Percentiles rank a stretch among this genome's conserved stretches.
These are phyloP conservation scores for Aspergillus baeticus DNA, from an alignment of 495 filamentous ascomycete species.

Conservation along the genomic window DNA sequence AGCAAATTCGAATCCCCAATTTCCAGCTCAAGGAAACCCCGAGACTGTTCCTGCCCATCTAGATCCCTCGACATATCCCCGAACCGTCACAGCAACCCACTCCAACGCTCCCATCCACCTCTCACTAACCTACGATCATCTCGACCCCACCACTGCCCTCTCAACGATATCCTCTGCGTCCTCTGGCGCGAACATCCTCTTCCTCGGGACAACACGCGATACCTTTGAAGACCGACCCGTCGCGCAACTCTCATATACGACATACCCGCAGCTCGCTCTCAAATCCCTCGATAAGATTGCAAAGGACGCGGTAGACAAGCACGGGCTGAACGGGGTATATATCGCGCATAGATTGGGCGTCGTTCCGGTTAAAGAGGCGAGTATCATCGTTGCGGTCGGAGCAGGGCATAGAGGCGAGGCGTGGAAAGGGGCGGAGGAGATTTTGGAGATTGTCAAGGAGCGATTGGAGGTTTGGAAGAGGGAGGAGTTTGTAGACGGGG, in stretches of 20 bases:
- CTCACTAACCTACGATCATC: slow-evolving; percentile 56
- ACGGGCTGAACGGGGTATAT: slow-evolving; percentile 66
- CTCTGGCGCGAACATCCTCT: slow-evolving; percentile 87
- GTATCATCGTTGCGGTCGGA: slow-evolving; percentile 86
- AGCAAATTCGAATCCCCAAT: neutral
- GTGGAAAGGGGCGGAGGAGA: slow-evolving; percentile 87
- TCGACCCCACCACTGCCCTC: slow-evolving; percentile 60
- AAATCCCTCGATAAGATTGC: slow-evolving; percentile 73
- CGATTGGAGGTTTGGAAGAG: slow-evolving; percentile 92
- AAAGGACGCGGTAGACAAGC: slow-evolving; percentile 50
- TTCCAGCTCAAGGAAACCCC: neutral
- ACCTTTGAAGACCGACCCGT: slow-evolving; percentile 76
- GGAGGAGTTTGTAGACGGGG: slow-evolving; percentile 85
- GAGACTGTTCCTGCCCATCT: slow-evolving; percentile 31
- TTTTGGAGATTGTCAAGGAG: slow-evolving; percentile 82
- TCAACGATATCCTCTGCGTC: slow-evolving; percentile 69
- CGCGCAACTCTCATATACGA: slow-evolving; percentile 72
- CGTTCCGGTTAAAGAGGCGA: slow-evolving; percentile 87
- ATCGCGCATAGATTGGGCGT: slow-evolving; percentile 85
- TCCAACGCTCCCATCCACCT: slow-evolving; percentile 36
- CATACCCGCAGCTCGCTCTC: slow-evolving; percentile 77
- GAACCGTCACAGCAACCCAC: slow-evolving; percentile 23
- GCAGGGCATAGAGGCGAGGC: slow-evolving; percentile 83
- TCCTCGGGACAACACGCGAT: slow-evolving; percentile 85
- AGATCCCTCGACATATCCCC: slow-evolving; percentile 44